These are phyloP conservation scores for Pseudotsuga menziesii DNA, from an alignment of 75 land plant genomes.

Conservation along the genomic window DNA sequence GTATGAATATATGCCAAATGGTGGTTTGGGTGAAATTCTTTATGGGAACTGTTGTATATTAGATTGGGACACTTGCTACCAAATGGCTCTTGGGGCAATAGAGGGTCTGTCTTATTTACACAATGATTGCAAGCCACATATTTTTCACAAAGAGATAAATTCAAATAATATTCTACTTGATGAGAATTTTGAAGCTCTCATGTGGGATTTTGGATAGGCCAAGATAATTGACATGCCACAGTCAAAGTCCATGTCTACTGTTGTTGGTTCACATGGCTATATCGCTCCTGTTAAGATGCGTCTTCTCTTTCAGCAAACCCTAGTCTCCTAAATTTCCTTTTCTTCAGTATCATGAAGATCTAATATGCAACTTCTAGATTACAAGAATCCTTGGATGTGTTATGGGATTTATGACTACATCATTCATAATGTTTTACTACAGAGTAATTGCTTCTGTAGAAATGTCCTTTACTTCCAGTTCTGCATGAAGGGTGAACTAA, in stretches of 20 bases:
- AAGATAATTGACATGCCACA: slow-evolving; percentile 64
- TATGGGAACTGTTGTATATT: slow-evolving; percentile 33
- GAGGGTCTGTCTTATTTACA: slow-evolving; percentile 79
- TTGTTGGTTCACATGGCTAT: slow-evolving; percentile 82
- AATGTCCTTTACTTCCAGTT: too few species aligned
- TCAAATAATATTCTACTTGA: slow-evolving; percentile 68
- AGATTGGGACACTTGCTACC: slow-evolving; percentile 61
- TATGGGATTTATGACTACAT: too few species aligned
- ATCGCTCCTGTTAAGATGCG: slow-evolving; percentile 66
- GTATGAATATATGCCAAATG: slow-evolving; percentile 71
- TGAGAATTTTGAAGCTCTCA: slow-evolving; percentile 69
- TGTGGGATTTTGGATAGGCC: slow-evolving; percentile 78
- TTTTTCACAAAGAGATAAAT: slow-evolving; percentile 71
- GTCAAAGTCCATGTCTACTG: slow-evolving; percentile 57
- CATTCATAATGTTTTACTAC: too few species aligned
- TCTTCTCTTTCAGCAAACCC: too few species aligned
- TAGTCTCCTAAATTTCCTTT: too few species aligned
- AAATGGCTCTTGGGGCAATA: slow-evolving; percentile 74
- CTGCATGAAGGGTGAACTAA: too few species aligned
- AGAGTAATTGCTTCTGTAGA: too few species aligned
- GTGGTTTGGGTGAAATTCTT: slow-evolving; percentile 64
- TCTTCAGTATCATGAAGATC: too few species aligned
- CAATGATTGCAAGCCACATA: slow-evolving; percentile 65
- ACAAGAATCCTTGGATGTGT: too few species aligned
- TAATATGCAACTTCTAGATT: too few species aligned